phyloP scores from a whole-genome alignment of 768 basidiomycete species.

The Auriscalpium vulgare region DNA sequence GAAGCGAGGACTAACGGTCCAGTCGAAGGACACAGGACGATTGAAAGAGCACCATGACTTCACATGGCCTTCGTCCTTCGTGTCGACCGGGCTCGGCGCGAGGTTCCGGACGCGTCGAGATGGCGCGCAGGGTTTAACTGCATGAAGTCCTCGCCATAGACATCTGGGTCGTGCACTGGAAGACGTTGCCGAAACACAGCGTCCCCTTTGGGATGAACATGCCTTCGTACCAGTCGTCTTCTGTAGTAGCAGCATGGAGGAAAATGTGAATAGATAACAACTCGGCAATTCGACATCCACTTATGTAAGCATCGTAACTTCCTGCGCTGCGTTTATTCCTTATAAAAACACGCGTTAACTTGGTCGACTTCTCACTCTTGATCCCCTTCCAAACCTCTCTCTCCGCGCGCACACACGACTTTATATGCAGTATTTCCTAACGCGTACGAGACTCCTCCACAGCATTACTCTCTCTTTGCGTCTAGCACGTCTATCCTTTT shows the following conservation, averaged over 20 bases:
- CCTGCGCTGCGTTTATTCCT: no score
- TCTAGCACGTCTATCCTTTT: no score
- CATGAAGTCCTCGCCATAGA: slow-evolving; percentile 18
- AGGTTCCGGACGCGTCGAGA: slow-evolving; percentile 16
- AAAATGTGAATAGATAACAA: no score
- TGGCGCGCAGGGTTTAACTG: slow-evolving; percentile 17
- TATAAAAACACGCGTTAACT: no score
- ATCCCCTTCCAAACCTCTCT: no score
- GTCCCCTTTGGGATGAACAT: slow-evolving; percentile 28
- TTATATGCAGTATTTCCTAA: no score
- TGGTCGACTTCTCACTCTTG: no score
- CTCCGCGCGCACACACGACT: no score
- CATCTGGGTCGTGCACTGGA: slow-evolving; percentile 13
- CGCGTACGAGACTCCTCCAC: no score
- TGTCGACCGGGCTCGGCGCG: slow-evolving; percentile 10
- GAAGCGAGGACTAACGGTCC: slow-evolving; percentile 1
- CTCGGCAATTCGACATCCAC: no score
- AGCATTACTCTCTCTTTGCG: no score
- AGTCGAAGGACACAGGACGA: slow-evolving; percentile 2
- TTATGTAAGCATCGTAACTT: no score
- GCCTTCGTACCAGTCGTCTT: slow-evolving; percentile 22
- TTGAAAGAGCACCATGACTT: slow-evolving; percentile 4
- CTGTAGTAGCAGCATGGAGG: slow-evolving; percentile 9
- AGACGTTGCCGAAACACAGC: slow-evolving; percentile 24
- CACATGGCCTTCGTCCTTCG: slow-evolving; percentile 21